Conservation (phyloP, 1,139 yeast species). For the Kurtzmaniella quercitrusa region DNA sequence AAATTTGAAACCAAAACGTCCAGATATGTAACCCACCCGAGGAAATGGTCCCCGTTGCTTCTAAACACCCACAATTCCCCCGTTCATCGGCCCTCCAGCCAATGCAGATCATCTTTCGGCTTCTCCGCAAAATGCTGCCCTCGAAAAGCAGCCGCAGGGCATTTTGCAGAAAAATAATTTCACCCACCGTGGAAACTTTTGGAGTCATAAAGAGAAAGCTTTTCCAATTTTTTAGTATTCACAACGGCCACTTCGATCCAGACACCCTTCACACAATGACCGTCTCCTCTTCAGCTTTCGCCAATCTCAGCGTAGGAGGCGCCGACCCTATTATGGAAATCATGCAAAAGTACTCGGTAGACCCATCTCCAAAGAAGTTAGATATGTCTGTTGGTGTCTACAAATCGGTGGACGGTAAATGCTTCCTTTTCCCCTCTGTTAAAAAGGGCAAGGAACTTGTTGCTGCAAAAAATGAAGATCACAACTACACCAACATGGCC, state of each 20-base stretch:
- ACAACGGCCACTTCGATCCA: no score
- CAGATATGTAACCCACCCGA: no score
- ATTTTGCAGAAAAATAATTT: slow-evolving; percentile 1
- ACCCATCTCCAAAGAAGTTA: slow-evolving; percentile 27
- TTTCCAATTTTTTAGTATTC: neutral
- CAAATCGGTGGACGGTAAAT: slow-evolving; percentile 33
- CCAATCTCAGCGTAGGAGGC: slow-evolving; percentile 21
- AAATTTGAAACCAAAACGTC: no score
- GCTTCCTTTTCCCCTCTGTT: slow-evolving; percentile 37
- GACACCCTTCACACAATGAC: slow-evolving; percentile 16
- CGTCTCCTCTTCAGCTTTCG: slow-evolving; percentile 18
- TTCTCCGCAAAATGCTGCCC: neutral
- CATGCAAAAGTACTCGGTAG: slow-evolving; percentile 23
- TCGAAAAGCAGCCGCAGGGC: neutral
- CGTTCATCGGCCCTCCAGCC: no score
- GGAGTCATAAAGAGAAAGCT: slow-evolving; percentile 1
- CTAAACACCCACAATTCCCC: no score
- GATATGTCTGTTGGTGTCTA: slow-evolving; percentile 44
- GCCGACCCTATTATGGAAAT: slow-evolving; percentile 38
- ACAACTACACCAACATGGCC: slow-evolving; percentile 40
- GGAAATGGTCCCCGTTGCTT: no score
- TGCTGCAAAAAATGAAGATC: slow-evolving; percentile 36
- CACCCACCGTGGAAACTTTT: neutral
- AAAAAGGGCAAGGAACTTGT: slow-evolving; percentile 30
- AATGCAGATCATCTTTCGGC: no score